These are phyloP conservation scores for Rhypophila decipiens DNA, from an alignment of 495 filamentous ascomycete species.

Conservation along the genomic window DNA sequence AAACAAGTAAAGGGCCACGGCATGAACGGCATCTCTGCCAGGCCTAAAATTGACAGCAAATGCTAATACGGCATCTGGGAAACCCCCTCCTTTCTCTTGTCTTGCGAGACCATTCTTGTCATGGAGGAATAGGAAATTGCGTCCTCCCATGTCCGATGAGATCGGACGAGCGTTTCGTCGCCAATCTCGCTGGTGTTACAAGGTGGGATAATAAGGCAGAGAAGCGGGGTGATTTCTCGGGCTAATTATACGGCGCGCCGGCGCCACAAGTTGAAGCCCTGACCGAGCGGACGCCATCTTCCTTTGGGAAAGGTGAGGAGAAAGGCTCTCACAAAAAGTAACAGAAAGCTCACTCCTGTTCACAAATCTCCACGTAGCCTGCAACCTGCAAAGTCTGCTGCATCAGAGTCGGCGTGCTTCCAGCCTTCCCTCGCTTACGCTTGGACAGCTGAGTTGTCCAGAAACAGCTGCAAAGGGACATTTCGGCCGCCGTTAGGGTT, in stretches of 20 bases:
- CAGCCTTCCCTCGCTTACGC: not conserved
- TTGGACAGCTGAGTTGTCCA: not conserved
- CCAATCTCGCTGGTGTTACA: constrained; percentile 7
- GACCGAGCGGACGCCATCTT: not conserved
- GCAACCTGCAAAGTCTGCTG: not conserved
- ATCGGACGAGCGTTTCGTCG: constrained; percentile 11
- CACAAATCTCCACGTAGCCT: not conserved
- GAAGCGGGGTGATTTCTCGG: constrained; percentile 9
- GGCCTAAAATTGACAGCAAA: constrained; percentile 3
- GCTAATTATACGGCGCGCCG: constrained; percentile 10
- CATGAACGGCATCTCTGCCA: constrained; percentile 13
- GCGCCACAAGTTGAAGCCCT: not conserved
- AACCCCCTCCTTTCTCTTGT: constrained; percentile 4
- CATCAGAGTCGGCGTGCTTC: not conserved
- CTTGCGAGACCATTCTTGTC: not conserved
- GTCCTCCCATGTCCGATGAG: not conserved
- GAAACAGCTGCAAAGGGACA: not conserved
- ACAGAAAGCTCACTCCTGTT: not conserved
- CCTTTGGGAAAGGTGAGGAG: not conserved
- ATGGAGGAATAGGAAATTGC: not conserved
- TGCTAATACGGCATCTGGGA: not conserved
- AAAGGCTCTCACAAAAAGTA: too few species aligned
- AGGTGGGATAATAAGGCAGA: not conserved
- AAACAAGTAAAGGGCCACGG: constrained; percentile 13
- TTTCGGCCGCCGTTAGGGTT: not conserved